Evolutionary conservation across 129 eudicot genomes (phyloP).

Genomic region (Artemisia tridentata): DNA sequence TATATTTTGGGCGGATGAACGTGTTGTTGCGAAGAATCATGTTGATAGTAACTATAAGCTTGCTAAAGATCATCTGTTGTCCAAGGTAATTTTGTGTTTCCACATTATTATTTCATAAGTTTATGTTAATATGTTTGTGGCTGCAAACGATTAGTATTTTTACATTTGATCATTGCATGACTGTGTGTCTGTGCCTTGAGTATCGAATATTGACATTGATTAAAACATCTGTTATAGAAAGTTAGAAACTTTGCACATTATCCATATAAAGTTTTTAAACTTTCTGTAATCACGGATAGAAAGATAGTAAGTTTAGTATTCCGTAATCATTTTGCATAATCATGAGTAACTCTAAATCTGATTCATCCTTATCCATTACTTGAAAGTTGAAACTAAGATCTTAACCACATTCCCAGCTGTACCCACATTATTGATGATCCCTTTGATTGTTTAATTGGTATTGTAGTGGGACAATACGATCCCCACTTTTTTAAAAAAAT

Average conservation of each 20-base stretch:
- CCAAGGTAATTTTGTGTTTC: slow-evolving; percentile 51
- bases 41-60: slow-evolving; percentile 88
- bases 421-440: slow-evolving; percentile 18
- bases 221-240: not conserved
- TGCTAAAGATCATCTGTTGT: slow-evolving; percentile 71
- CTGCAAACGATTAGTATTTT: too few species aligned
- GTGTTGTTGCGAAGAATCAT: slow-evolving; percentile 83
- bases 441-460: slow-evolving; percentile 26
- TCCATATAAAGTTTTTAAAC: not conserved
- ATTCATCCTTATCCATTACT: slow-evolving; percentile 33
- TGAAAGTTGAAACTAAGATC: slow-evolving; percentile 30
- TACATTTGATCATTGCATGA: not conserved
- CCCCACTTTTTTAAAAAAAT: slow-evolving; percentile 17
- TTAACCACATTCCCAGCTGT: slow-evolving; percentile 38
- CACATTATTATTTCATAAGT: not conserved
- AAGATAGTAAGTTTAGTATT: not conserved
- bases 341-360: slow-evolving; percentile 1
- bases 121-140: not conserved
- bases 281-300: slow-evolving; percentile 5
- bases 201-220: too few species aligned
- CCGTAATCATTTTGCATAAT: not conserved
- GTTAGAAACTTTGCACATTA: not conserved
- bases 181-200: not conserved
- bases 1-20: slow-evolving; percentile 91
- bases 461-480: slow-evolving; percentile 25